phyloP scores from a whole-genome alignment of 2,329 filamentous ascomycete genomes.

The Coniella vitis region DNA sequence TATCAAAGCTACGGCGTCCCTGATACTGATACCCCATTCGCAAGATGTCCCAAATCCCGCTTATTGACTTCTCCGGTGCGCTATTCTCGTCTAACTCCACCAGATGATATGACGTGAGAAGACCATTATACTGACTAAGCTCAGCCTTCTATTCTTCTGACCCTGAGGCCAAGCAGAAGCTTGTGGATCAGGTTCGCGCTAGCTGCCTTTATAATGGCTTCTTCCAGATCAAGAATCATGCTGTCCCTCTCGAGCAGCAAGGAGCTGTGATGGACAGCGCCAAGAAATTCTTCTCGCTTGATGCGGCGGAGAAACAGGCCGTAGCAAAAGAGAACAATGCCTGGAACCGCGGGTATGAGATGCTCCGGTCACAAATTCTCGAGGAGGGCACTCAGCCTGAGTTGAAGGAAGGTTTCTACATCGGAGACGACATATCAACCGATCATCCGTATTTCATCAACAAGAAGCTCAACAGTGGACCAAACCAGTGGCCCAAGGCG shows the following conservation, averaged over 20 bases:
- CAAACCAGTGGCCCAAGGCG: constrained; percentile 36
- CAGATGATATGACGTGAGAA: no score
- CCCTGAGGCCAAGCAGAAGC: constrained; percentile 19
- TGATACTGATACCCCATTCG: not conserved
- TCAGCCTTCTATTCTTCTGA: constrained; percentile 15
- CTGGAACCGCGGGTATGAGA: constrained; percentile 41
- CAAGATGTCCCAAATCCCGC: constrained; percentile 11
- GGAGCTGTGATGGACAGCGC: constrained; percentile 32
- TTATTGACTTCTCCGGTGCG: constrained; percentile 11
- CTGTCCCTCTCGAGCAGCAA: constrained; percentile 34
- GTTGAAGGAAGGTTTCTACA: constrained; percentile 36
- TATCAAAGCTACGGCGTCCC: no score
- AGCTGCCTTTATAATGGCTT: constrained; percentile 43
- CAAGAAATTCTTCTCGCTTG: constrained; percentile 40
- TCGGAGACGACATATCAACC: constrained; percentile 32
- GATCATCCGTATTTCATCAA: constrained; percentile 32
- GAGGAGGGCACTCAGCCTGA: constrained; percentile 36
- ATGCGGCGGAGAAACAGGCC: constrained; percentile 35
- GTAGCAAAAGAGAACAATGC: constrained; percentile 30
- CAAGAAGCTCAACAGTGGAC: constrained; percentile 32
- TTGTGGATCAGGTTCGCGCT: constrained; percentile 30
- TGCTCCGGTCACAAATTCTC: constrained; percentile 34
- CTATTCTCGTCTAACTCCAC: not conserved
- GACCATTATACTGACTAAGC: not conserved
- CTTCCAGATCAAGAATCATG: constrained; percentile 45